These are phyloP conservation scores for Chlorella variabilis DNA, from an alignment of 163 green algal species.

Conservation along the genomic window DNA sequence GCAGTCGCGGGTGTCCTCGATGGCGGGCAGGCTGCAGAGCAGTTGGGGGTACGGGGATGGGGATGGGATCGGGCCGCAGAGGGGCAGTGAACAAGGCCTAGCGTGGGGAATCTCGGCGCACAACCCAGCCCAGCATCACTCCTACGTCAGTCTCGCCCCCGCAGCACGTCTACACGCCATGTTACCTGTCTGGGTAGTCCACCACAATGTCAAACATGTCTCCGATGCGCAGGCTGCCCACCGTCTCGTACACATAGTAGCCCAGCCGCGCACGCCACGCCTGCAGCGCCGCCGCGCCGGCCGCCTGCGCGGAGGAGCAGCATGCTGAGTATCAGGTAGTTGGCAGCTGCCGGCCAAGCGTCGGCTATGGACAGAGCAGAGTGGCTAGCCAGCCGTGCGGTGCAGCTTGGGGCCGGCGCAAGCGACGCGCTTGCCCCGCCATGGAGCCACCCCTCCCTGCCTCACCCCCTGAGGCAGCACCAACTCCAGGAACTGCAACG, in stretches of 20 bases:
- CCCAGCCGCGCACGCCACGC: constrained; percentile 53
- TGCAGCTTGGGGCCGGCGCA: too few species aligned
- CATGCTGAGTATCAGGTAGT: too few species aligned
- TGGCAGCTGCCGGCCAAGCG: too few species aligned
- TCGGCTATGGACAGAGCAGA: too few species aligned
- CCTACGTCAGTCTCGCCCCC: too few species aligned
- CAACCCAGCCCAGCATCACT: too few species aligned
- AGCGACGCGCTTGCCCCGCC: too few species aligned
- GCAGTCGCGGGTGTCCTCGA: constrained; percentile 78
- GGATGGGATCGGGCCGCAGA: too few species aligned
- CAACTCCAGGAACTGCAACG: constrained; percentile 68
- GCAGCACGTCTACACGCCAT: too few species aligned
- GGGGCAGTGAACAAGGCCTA: too few species aligned
- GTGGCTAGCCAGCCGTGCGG: too few species aligned
- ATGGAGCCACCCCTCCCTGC: background rate
- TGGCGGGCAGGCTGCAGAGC: constrained; percentile 58
- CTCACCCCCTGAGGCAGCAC: constrained; percentile 42
- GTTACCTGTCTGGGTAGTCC: constrained; percentile 78
- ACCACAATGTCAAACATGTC: constrained; percentile 92
- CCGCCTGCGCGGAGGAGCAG: constrained; percentile 23
- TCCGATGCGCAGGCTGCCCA: constrained; percentile 69
- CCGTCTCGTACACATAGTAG: constrained; percentile 79
- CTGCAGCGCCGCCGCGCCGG: background rate
- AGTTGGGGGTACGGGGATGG: background rate
- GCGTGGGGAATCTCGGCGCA: too few species aligned